Conservation (phyloP, 495 filamentous ascomycete species). For the Hypoxylon lienhwacheense region DNA sequence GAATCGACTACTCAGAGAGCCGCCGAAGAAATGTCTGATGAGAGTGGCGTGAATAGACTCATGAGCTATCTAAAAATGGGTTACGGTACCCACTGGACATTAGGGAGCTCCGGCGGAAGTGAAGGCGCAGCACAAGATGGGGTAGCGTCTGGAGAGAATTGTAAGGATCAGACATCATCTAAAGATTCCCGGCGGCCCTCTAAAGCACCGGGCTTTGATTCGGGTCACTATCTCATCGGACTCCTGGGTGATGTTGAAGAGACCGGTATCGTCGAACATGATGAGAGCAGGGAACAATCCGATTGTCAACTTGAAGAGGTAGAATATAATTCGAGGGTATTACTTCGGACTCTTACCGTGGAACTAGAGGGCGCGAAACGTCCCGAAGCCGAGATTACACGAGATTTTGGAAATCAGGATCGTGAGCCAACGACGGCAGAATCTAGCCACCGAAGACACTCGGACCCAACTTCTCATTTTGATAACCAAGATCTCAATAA, state of each 20-base stretch:
- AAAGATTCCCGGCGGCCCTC: constrained; percentile 2
- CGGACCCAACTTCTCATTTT: constrained; percentile 33
- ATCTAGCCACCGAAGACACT: constrained; percentile 20
- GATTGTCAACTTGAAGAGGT: constrained; percentile 33
- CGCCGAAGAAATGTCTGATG: constrained; percentile 22
- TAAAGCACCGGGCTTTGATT: constrained; percentile 14
- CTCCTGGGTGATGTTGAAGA: constrained; percentile 64
- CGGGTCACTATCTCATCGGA: constrained; percentile 72
- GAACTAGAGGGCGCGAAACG: constrained; percentile 48
- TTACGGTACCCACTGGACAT: constrained; percentile 58
- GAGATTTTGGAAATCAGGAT: constrained; percentile 49
- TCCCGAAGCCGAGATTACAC: constrained; percentile 43
- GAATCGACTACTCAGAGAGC: constrained; percentile 4
- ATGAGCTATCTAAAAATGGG: constrained; percentile 58
- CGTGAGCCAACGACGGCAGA: constrained; percentile 32
- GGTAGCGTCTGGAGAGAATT: neutral
- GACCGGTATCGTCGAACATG: constrained; percentile 21
- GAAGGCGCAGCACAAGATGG: constrained; percentile 9
- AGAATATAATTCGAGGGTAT: constrained; percentile 44
- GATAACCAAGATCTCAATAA: constrained; percentile 55
- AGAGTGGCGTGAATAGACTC: constrained; percentile 46
- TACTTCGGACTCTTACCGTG: constrained; percentile 53
- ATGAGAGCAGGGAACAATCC: constrained; percentile 28
- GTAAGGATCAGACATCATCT: neutral
- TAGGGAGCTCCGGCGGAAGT: constrained; percentile 39